phyloP scores from a whole-genome alignment of 352 stramenopile species.

The Aphanomyces cochlioides region DNA sequence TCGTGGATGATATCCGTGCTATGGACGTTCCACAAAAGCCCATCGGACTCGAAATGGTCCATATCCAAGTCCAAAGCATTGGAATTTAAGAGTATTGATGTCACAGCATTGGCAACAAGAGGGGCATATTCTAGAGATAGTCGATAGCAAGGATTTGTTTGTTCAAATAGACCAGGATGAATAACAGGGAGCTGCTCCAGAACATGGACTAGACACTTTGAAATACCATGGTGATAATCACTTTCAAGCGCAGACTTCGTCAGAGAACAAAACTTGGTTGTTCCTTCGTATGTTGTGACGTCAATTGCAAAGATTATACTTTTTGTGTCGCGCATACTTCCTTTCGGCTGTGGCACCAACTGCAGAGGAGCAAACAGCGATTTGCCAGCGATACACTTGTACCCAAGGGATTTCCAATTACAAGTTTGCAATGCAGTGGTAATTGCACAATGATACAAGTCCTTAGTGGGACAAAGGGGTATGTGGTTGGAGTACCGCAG shows the following conservation, averaged over 20 bases:
- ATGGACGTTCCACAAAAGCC: background rate
- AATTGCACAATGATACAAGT: slow-evolving; percentile 56
- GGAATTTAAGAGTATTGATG: background rate
- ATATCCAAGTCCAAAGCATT: background rate
- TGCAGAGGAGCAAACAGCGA: background rate
- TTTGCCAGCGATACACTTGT: slow-evolving; percentile 13
- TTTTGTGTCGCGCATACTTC: background rate
- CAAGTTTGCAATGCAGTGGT: slow-evolving; percentile 41
- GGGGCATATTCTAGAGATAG: background rate
- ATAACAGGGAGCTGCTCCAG: background rate
- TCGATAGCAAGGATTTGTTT: background rate
- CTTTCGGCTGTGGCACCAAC: background rate
- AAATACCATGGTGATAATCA: background rate
- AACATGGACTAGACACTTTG: background rate
- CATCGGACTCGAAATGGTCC: background rate
- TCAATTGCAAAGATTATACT: background rate
- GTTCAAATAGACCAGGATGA: slow-evolving; percentile 9
- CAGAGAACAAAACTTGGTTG: background rate
- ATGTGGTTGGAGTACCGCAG: slow-evolving; percentile 73
- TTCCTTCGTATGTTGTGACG: background rate
- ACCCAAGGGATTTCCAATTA: slow-evolving; percentile 20
- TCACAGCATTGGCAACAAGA: background rate
- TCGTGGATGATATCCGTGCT: background rate
- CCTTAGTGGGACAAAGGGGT: slow-evolving; percentile 54
- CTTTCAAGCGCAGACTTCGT: background rate